phyloP scores from a whole-genome alignment of 1,284 basidiomycete genomes.

The Singerocomus inundabilis region DNA sequence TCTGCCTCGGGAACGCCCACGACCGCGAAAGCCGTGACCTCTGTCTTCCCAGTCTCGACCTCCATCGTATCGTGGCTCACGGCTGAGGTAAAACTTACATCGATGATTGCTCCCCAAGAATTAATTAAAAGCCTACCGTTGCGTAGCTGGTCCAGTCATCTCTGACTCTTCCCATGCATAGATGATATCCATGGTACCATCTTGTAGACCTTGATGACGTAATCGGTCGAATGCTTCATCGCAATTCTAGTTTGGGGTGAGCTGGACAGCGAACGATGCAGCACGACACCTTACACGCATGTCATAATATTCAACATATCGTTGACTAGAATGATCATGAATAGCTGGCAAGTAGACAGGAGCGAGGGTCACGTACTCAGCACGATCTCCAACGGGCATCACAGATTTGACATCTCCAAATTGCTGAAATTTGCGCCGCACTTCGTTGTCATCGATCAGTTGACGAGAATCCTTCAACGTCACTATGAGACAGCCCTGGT shows the following conservation, averaged over 20 bases:
- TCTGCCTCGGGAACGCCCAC: conserved; percentile 42
- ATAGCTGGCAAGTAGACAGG: background rate
- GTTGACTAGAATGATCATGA: conserved; percentile 51
- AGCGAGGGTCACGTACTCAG: conserved; percentile 54
- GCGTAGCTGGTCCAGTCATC: conserved; percentile 39
- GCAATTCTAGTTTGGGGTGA: conserved; percentile 51
- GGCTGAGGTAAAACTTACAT: conserved; percentile 16
- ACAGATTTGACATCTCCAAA: conserved; percentile 91
- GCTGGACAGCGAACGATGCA: conserved; percentile 1
- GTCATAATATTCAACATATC: conserved; percentile 88
- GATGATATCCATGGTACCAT: conserved; percentile 84
- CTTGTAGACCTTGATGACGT: conserved; percentile 74
- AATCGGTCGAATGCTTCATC: conserved; percentile 80
- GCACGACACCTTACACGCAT: conserved; percentile 55
- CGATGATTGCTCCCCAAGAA: background rate
- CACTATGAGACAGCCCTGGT: conserved; percentile 83
- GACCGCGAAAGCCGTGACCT: conserved; percentile 39
- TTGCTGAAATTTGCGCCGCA: conserved; percentile 72
- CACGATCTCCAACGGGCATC: conserved; percentile 59
- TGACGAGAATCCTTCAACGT: conserved; percentile 72
- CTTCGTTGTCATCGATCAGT: conserved; percentile 59
- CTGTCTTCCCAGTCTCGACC: conserved; percentile 51
- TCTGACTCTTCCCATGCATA: conserved; percentile 80
- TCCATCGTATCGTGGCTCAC: conserved; percentile 33
- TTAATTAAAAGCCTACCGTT: conserved; percentile 25